phyloP scores from a whole-genome alignment of 306 rosid genomes.

The Castanea mollissima region DNA sequence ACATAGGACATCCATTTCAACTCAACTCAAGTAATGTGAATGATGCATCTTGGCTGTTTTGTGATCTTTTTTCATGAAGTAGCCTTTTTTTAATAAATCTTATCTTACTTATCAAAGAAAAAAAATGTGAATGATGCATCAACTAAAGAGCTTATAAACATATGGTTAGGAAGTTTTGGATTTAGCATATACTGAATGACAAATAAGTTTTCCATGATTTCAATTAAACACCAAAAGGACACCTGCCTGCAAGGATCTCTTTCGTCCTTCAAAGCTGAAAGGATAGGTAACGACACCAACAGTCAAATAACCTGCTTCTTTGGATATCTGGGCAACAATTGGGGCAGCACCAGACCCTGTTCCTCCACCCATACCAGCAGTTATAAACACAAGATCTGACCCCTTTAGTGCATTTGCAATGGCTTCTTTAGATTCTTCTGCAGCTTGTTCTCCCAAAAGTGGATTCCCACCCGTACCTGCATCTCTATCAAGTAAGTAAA shows the following conservation, averaged over 20 bases:
- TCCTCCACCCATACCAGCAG: constrained; percentile 99
- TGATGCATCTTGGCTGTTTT: not conserved
- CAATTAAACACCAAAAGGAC: constrained; percentile 31
- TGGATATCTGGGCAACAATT: constrained; percentile 90
- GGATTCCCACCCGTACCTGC: constrained; percentile 99
- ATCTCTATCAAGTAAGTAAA: constrained; percentile 41
- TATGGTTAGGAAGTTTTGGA: not conserved
- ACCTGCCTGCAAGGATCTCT: constrained; percentile 97
- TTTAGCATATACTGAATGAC: not conserved
- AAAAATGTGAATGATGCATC: not conserved
- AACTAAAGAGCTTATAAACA: not conserved
- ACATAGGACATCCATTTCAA: not conserved
- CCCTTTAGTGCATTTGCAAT: constrained; percentile 85
- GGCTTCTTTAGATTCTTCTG: constrained; percentile 92
- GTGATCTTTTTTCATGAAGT: too few species aligned
- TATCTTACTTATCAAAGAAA: too few species aligned
- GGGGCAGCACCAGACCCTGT: constrained; percentile 99
- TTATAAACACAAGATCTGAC: constrained; percentile 93
- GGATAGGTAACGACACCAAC: constrained; percentile 98
- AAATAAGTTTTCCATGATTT: not conserved
- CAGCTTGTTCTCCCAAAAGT: constrained; percentile 96
- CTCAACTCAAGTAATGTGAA: not conserved
- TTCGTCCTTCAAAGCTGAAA: constrained; percentile 95
- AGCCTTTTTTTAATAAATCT: too few species aligned
- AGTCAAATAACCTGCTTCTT: constrained; percentile 94